These are phyloP conservation scores for Marchantia polymorpha DNA, from an alignment of 225 moss, liverwort and hornwort species.

Conservation along the genomic window DNA sequence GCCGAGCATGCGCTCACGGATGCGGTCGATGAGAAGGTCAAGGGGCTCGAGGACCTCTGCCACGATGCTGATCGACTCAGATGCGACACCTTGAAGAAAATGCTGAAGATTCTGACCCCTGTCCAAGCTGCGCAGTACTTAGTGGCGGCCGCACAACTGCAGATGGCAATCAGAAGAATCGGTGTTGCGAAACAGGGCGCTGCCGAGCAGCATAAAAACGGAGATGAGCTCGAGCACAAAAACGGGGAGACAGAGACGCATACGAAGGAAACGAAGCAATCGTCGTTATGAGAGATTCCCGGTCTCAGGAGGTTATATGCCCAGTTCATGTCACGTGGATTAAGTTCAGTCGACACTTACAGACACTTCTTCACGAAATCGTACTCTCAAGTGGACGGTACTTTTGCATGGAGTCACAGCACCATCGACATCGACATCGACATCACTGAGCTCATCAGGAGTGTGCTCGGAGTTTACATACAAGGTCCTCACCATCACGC, in stretches of 20 bases:
- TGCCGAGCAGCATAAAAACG: not conserved
- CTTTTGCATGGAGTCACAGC: not conserved
- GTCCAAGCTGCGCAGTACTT: constrained; percentile 77
- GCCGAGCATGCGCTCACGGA: constrained; percentile 6
- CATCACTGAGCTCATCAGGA: not conserved
- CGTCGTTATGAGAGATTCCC: not conserved
- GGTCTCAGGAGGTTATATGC: not conserved
- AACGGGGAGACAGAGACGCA: not conserved
- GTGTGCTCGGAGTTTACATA: not conserved
- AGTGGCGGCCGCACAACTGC: constrained; percentile 64
- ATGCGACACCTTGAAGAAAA: constrained; percentile 47
- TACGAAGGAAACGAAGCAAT: not conserved
- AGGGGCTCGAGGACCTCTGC: constrained; percentile 53
- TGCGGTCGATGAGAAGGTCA: constrained; percentile 74
- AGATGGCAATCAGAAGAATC: constrained; percentile 57
- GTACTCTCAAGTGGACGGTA: not conserved
- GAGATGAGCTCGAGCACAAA: not conserved
- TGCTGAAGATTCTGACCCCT: constrained; percentile 54
- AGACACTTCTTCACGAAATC: not conserved
- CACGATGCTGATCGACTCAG: constrained; percentile 73
- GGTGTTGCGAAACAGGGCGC: constrained; percentile 18
- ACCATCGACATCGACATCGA: not conserved
- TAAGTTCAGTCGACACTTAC: not conserved
- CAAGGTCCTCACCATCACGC: not conserved
- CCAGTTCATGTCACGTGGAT: not conserved